Base-by-base conservation (phyloP, 208 protist genomes). In the Jaenimonas drosophilae region DNA sequence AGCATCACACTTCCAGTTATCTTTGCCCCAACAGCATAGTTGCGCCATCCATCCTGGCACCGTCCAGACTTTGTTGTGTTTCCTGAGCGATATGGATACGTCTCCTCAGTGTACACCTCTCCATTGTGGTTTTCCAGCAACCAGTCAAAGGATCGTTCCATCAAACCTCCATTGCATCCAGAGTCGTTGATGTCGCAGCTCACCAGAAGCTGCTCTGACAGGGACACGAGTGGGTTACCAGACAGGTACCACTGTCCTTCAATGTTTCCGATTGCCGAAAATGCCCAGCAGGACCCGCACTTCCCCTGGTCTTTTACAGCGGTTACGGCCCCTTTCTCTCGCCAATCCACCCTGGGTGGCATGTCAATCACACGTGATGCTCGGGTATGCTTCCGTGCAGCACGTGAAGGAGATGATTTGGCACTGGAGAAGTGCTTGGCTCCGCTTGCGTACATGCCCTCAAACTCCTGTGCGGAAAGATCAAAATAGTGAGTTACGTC, bases 201-300 rank as follows among this genome's bases (percentile, higher is more conserved):
- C 36, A 98, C 91, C 42, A 98, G 72, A 55, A 93, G 58, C 72
- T 98, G 88, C 73, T 97, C 95, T 7, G 93, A 97, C 14, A 98
- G 71, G 16, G 39, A 20, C 2, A 52, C 43, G 14, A 96, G 69
- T 11, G 53, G 30, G 58, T 89, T 32, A n/a, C 70, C 77, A 1
- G 57, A 41, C 2, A 73, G 28, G 30, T 49, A 49, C 60, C 66
- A 85, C 45, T 67, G 58, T 4, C 87, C 73, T 62, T 98, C 95
- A 26, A 96, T 76, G 48, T 88, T 65, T 41, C 88, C 91, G 34
- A 89, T 94, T n/a, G 96, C 71, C 4, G 84, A 88, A 82, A 99
- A 98, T 39, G 95, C 59, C 96, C 96, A 99, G 76, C 96, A 98
- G n/a, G 85, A 95, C 53, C 96, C 97, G 74, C 96, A 99, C 33